Evolutionary conservation across 2,329 filamentous ascomycete species (phyloP).

Genomic region (Fusarium sp.): DNA sequence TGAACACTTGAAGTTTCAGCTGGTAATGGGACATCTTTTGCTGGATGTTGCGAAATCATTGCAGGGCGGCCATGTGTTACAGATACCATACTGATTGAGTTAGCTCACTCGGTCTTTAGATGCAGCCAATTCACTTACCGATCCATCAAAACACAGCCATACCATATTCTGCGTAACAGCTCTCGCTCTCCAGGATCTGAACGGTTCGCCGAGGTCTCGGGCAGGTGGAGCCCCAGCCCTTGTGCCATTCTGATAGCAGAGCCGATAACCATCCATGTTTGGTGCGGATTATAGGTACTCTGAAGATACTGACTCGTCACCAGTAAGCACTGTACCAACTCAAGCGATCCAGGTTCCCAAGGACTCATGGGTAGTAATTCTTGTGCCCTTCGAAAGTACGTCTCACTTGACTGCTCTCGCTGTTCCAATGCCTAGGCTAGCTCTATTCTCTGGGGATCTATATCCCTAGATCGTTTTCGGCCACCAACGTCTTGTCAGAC

Average conservation of each 20-base stretch:
- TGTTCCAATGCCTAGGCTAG: too few relatives aligned
- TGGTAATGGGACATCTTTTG: constrained; percentile 48
- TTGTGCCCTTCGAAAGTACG: constrained; percentile 58
- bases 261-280: constrained; percentile 63
- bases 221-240: constrained; percentile 59
- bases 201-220: constrained; percentile 51
- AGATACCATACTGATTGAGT: constrained; percentile 49
- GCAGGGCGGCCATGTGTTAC: constrained; percentile 53
- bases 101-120: background rate
- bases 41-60: constrained; percentile 50
- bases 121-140: constrained; percentile 40
- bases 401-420: constrained; percentile 55
- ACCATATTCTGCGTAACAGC: constrained; percentile 51
- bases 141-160: constrained; percentile 56
- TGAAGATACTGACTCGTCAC: constrained; percentile 63
- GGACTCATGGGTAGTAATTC: constrained; percentile 57
- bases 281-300: constrained; percentile 60
- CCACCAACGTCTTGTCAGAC: too few relatives aligned
- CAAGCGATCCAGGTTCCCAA: constrained; percentile 58
- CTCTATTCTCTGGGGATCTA: too few relatives aligned
- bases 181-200: constrained; percentile 44
- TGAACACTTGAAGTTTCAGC: background rate
- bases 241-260: constrained; percentile 61
- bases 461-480: too few relatives aligned
- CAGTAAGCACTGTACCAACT: constrained; percentile 60